These are phyloP conservation scores for Acanthamoeba divionensis DNA, from an alignment of 208 protist species.

Conservation along the genomic window DNA sequence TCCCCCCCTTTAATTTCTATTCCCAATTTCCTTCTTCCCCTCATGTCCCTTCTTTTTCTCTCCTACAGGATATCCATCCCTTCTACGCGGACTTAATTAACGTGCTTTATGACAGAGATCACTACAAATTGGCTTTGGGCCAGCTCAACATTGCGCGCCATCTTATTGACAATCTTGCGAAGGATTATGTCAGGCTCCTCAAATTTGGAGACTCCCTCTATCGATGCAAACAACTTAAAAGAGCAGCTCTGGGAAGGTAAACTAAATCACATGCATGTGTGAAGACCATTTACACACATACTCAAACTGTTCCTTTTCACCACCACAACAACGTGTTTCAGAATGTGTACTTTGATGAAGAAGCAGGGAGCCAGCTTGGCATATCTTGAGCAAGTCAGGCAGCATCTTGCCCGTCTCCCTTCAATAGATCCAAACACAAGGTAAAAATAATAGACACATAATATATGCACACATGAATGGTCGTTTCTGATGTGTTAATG, in stretches of 20 bases:
- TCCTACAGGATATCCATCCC: constrained; percentile 96
- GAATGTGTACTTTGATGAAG: constrained; percentile 97
- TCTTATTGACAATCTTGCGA: constrained; percentile 96
- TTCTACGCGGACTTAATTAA: constrained; percentile 99
- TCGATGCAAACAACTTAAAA: constrained; percentile 99
- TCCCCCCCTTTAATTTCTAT: neutral
- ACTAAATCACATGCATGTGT: neutral
- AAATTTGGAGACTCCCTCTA: constrained; percentile 99
- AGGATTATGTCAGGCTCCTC: constrained; percentile 97
- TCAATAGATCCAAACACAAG: constrained; percentile 98
- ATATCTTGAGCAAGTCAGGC: constrained; percentile 99
- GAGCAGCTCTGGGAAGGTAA: constrained; percentile 94
- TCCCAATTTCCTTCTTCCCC: neutral
- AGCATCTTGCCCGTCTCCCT: constrained; percentile 99
- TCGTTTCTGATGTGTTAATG: neutral
- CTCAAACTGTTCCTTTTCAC: neutral
- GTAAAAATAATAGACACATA: neutral
- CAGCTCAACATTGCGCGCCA: constrained; percentile 95
- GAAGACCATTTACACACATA: neutral
- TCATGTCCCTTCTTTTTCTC: neutral
- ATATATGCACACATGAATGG: neutral
- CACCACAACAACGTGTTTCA: constrained; percentile 56
- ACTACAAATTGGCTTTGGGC: constrained; percentile 99
- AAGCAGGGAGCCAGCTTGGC: constrained; percentile 92
- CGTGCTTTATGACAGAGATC: constrained; percentile 99